Evolutionary conservation across 1,284 basidiomycete species (phyloP).

Genomic region (Xerocomus amazonicus): DNA sequence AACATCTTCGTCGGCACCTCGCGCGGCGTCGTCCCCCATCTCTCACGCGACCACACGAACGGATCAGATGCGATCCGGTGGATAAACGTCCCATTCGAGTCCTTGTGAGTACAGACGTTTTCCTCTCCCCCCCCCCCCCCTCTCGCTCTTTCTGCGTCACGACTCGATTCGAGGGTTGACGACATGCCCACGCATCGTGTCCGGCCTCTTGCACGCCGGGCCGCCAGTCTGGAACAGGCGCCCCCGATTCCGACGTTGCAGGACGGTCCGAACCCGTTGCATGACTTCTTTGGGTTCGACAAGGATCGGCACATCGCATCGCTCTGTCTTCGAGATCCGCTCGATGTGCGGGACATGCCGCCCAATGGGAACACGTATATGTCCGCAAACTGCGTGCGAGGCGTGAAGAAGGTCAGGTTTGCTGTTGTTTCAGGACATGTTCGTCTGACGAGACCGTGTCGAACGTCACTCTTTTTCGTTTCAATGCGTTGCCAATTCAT

Average conservation of each 20-base stretch:
- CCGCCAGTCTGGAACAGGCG: conserved; percentile 52
- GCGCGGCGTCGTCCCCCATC: conserved; percentile 70
- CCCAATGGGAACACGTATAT: conserved; percentile 60
- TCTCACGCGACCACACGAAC: conserved; percentile 60
- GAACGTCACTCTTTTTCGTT: no score
- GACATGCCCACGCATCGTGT: neutral
- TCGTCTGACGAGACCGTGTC: neutral
- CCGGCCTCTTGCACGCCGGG: neutral
- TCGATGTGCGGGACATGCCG: conserved; percentile 62
- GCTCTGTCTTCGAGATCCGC: conserved; percentile 63
- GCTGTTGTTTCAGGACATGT: neutral
- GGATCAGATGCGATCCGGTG: conserved; percentile 51
- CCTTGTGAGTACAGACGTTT: conserved; percentile 57
- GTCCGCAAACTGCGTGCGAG: conserved; percentile 58
- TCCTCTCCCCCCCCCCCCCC: neutral
- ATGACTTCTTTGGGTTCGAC: conserved; percentile 56
- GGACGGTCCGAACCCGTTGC: conserved; percentile 48
- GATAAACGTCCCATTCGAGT: conserved; percentile 72
- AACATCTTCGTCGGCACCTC: conserved; percentile 59
- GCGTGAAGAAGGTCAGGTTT: conserved; percentile 61
- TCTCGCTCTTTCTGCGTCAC: neutral
- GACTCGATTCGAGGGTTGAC: neutral
- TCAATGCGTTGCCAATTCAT: neutral
- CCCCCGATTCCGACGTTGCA: conserved; percentile 60
- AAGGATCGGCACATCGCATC: conserved; percentile 50